These are phyloP conservation scores for Termitomyces sp. DNA, from an alignment of 768 basidiomycete species.

Conservation along the genomic window DNA sequence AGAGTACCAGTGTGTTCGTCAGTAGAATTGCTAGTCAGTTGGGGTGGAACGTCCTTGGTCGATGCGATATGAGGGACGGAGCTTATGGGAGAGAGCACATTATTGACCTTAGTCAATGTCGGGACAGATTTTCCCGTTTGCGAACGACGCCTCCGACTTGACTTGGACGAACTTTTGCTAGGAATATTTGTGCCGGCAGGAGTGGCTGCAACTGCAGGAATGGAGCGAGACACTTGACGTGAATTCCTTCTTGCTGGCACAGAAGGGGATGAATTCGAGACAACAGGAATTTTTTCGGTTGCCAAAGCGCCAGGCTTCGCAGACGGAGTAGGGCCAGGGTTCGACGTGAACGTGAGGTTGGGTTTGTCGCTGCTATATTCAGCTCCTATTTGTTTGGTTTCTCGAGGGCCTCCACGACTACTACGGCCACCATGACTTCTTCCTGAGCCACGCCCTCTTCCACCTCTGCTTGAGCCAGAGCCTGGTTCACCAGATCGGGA, in stretches of 20 bases:
- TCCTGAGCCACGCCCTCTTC: conserved; percentile 26
- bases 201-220: conserved; percentile 21
- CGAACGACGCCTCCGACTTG: conserved; percentile 46
- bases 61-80: conserved; percentile 32
- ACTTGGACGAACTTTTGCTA: conserved; percentile 26
- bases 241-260: conserved; percentile 25
- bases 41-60: conserved; percentile 57
- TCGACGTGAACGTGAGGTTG: conserved; percentile 11
- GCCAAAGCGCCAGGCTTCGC: conserved; percentile 14
- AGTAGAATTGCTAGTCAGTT: conserved; percentile 31
- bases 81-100: conserved; percentile 22
- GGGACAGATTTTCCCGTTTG: conserved; percentile 27
- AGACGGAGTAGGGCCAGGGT: conserved; percentile 12
- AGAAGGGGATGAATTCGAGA: conserved; percentile 16
- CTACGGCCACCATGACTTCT: conserved; percentile 26
- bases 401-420: conserved; percentile 19
- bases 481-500: conserved; percentile 38
- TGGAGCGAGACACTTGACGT: conserved; percentile 26
- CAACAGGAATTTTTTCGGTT: conserved; percentile 15
- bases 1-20: conserved; percentile 62
- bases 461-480: conserved; percentile 32
- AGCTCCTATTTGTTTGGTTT: conserved; percentile 16
- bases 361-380: conserved; percentile 14
- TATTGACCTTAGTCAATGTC: conserved; percentile 24
- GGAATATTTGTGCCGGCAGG: conserved; percentile 15